phyloP scores from a whole-genome alignment of 1,139 yeast species.

The Lodderomyces margitis region DNA sequence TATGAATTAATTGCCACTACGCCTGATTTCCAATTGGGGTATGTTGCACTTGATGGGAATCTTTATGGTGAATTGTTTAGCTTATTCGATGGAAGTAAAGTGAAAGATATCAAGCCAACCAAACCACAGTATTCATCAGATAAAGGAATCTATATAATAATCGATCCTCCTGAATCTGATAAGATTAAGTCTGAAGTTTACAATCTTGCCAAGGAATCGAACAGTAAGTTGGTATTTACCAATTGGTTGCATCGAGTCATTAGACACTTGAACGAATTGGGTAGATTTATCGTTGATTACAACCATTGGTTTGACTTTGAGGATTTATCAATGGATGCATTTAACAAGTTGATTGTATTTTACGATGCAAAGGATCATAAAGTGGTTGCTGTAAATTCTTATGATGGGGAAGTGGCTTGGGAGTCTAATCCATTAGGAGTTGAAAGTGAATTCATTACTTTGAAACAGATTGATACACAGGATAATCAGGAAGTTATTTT shows the following conservation, averaged over 20 bases:
- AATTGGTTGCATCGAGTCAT: slow-evolving; percentile 32
- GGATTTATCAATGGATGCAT: slow-evolving; percentile 21
- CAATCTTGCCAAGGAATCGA: slow-evolving; percentile 31
- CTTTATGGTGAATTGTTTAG: slow-evolving; percentile 14
- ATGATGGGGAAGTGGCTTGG: slow-evolving; percentile 31
- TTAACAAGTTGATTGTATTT: slow-evolving; percentile 34
- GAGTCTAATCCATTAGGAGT: slow-evolving; percentile 8
- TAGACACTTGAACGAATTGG: slow-evolving; percentile 38
- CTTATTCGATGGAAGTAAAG: slow-evolving; percentile 14
- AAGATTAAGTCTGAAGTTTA: slow-evolving; percentile 28
- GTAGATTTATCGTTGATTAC: slow-evolving; percentile 18
- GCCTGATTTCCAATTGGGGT: slow-evolving; percentile 9
- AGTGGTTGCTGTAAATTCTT: slow-evolving; percentile 33
- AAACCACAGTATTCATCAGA: slow-evolving; percentile 12
- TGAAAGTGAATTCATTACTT: slow-evolving; percentile 18
- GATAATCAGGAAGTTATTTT: slow-evolving; percentile 10
- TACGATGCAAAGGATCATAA: slow-evolving; percentile 21
- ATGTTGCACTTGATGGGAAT: slow-evolving; percentile 9
- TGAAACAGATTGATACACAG: slow-evolving; percentile 16
- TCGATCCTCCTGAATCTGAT: slow-evolving; percentile 32
- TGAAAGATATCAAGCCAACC: slow-evolving; percentile 8
- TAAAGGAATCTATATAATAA: slow-evolving; percentile 15
- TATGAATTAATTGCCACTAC: slow-evolving; percentile 12
- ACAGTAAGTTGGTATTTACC: slow-evolving; percentile 22
- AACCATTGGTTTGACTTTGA: slow-evolving; percentile 7